Evolutionary conservation across 2,329 filamentous ascomycete species (phyloP).

Genomic region (Nemania sp.): DNA sequence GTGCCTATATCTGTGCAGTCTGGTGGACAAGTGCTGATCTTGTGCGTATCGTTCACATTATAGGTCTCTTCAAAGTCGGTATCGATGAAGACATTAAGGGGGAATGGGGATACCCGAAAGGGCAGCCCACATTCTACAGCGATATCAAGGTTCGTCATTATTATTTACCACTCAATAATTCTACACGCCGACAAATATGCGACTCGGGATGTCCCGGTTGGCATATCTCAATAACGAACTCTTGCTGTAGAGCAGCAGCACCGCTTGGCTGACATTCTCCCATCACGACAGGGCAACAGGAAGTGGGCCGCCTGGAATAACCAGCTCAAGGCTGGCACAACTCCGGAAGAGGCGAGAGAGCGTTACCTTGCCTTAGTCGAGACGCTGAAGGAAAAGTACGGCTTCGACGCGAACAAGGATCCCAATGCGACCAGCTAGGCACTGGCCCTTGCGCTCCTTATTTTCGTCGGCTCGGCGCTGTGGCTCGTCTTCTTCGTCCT

Average conservation of each 20-base stretch:
- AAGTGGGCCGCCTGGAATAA: constrained; percentile 81
- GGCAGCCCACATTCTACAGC: constrained; percentile 64
- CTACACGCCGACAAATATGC: neutral
- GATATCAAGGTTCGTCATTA: constrained; percentile 62
- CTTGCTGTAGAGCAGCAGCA: no score
- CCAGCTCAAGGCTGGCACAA: constrained; percentile 64
- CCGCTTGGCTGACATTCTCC: neutral
- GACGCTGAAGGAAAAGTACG: constrained; percentile 69
- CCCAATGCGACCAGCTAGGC: constrained; percentile 51
- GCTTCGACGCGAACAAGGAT: constrained; percentile 66
- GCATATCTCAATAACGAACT: no score
- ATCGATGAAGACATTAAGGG: constrained; percentile 58
- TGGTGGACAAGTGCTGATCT: neutral
- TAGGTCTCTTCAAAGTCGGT: constrained; percentile 63
- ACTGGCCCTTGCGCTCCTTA: constrained; percentile 20
- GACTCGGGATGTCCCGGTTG: no score
- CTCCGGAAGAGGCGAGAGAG: constrained; percentile 70
- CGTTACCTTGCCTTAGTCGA: constrained; percentile 76
- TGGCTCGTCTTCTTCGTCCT: constrained; percentile 3
- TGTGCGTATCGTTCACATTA: neutral
- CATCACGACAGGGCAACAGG: constrained; percentile 65
- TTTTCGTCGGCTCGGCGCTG: constrained; percentile 4
- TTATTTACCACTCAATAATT: neutral
- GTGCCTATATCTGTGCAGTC: neutral
- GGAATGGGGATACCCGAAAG: neutral